Base-by-base conservation (phyloP, 257 asterid genomes). In the Avicennia marina region DNA sequence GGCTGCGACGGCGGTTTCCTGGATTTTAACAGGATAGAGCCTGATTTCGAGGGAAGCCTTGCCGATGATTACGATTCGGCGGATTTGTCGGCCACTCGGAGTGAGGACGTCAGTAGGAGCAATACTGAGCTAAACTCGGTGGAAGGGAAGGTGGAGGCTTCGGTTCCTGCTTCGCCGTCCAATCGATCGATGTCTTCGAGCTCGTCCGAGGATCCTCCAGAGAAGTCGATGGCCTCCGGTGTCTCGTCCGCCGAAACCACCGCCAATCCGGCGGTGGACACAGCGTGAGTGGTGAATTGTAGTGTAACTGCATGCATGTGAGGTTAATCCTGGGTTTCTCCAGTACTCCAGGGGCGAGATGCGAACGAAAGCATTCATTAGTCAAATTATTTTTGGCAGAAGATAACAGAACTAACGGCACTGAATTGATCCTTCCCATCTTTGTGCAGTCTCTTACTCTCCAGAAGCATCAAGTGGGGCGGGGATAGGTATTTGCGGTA, bases 191-290 rank as follows among this genome's bases (percentile, higher is more conserved):
- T 73, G 18, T 76, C 95, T n/a, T 74, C 93, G 0, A 85, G 90
- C 66, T 88, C 93, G n/a, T 82, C 94, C 2, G 95, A 82, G 60
- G 94, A 85, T 58, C 79, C 26, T 52, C 74, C 78, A 59, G 93
- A 82, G 75, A 82, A 76, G 60, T 80, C 88, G n/a, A 67, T 83
- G 4, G 71, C 75, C 0, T 72, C 84, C 58, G 80, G 75, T 39
- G 80, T 17, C 50, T 48, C 67, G 11, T 50, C 63, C 47, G 43
- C 66, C 26, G 41, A 26, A 8, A 20, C 74, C 26, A 62, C 75
- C 67, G 63, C 68, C 15, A 67, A 46, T 55, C 81, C 75, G 58
- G 78, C 86, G 44, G n/a, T 79, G 27, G 85, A 81, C 11, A 56
- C 81, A 74, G 77, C 73, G 97, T 89, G 95, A 89, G 97, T 89